Evolutionary conservation across 805 yeast genomes (phyloP), one percentile per base, ranked within the genome.

Genomic region (Metschnikowia anglica): DNA sequence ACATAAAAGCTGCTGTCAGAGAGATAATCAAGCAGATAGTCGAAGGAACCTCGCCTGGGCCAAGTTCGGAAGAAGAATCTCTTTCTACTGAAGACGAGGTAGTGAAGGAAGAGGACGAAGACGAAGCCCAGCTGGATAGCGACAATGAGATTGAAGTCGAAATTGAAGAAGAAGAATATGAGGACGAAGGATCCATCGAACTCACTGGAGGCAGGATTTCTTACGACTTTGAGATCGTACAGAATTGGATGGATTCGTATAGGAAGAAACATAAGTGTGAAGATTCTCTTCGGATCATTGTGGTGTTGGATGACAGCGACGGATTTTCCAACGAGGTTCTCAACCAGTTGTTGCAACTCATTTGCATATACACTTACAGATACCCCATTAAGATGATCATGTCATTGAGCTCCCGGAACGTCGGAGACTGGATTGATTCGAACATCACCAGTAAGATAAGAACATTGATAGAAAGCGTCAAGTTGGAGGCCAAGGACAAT

Each of bases 221-320:
- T 39, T 68, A 68, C 51, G 71, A 68, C 49, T 55, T 68, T 34
- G 73, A 68, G 31, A 52, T 62, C 19, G 57, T 65, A 4, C 58
- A 56, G 28, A 68, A 65, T 28, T 66, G 67, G 68, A 62, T 52
- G 34, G 45, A 44, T 10, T 33, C 49, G 16, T 49, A 52, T 43
- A 34, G n/a, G 31, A 42, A 24, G 24, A 41, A 31, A 10, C 21
- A 30, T 23, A 34, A 25, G 32, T 46, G 31, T 34, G 49, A 25
- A 3, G 45, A 41, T 2, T 37, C 41, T 12, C 38, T 58, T 7
- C 50, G 60, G 4, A 48, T 63, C 7, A 53, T 60, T 5, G 49
- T 70, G 6, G 52, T 68, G 12, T 39, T 70, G n/a, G 70, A 68
- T 46, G 74, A 70, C 45, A 53, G 68, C 20, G 66, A 65, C 43